These are phyloP conservation scores for Xylaria sp. DNA, from an alignment of 2,329 filamentous ascomycete species.

Conservation along the genomic window DNA sequence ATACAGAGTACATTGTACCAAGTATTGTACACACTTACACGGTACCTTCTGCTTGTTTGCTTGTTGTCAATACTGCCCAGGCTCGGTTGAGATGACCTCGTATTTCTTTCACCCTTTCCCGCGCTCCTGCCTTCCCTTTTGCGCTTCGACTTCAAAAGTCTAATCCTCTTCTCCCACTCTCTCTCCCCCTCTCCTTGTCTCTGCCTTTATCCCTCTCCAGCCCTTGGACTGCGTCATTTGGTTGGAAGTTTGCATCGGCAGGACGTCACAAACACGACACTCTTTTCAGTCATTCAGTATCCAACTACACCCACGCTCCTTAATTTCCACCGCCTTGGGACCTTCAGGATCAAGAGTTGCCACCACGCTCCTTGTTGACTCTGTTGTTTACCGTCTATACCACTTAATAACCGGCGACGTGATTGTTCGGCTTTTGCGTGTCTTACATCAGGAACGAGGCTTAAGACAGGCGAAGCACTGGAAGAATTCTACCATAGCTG, in stretches of 20 bases:
- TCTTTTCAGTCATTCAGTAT: constrained; percentile 37
- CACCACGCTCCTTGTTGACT: constrained; percentile 30
- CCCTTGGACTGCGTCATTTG: constrained; percentile 33
- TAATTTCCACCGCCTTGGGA: constrained; percentile 24
- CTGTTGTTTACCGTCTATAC: constrained; percentile 24
- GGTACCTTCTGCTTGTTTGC: not conserved
- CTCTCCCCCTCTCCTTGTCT: constrained; percentile 28
- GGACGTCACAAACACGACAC: constrained; percentile 36
- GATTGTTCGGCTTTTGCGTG: constrained; percentile 11
- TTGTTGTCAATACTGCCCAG: constrained; percentile 9
- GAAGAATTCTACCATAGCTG: constrained; percentile 18
- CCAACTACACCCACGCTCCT: constrained; percentile 46
- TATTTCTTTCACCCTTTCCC: constrained; percentile 39
- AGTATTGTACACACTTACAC: not conserved
- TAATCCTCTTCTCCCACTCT: constrained; percentile 13
- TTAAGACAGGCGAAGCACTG: constrained; percentile 24
- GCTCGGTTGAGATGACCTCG: constrained; percentile 36
- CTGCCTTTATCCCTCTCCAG: constrained; percentile 34
- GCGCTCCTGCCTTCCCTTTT: constrained; percentile 32
- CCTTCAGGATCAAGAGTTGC: constrained; percentile 21
- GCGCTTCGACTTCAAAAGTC: constrained; percentile 25
- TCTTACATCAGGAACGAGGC: constrained; percentile 20
- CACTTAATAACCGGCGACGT: constrained; percentile 12
- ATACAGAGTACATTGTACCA: not conserved
- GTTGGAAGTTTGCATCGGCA: constrained; percentile 38